Percentiles rank a stretch among this genome's conserved stretches.
phyloP scores from a whole-genome alignment of 495 filamentous ascomycete genomes.

The Neurospora sp. region DNA sequence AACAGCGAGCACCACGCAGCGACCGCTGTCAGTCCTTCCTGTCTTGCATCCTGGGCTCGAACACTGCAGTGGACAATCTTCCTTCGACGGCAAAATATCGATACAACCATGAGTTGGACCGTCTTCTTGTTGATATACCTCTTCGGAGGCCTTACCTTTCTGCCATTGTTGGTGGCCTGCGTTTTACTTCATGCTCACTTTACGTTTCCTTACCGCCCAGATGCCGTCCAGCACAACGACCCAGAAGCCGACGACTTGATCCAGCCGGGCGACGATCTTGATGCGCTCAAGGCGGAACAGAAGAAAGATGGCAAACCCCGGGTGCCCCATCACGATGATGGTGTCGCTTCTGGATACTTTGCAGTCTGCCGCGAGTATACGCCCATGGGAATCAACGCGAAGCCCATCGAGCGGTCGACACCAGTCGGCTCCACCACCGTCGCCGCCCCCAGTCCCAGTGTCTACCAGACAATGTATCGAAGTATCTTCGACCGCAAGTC shows the following conservation, averaged over 20 bases:
- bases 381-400: slow-evolving; percentile 81
- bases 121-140: slow-evolving; percentile 68
- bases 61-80: neutral
- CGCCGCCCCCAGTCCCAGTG: slow-evolving; percentile 71
- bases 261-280: slow-evolving; percentile 38
- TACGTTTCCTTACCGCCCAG: slow-evolving; percentile 47
- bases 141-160: slow-evolving; percentile 81
- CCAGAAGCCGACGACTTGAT: slow-evolving; percentile 30
- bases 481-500: slow-evolving; percentile 86
- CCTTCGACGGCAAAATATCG: neutral
- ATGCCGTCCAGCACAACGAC: slow-evolving; percentile 15
- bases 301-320: slow-evolving; percentile 36
- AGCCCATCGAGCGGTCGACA: slow-evolving; percentile 79
- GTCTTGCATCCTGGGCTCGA: neutral
- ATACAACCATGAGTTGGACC: slow-evolving; percentile 56
- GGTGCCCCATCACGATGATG: slow-evolving; percentile 49
- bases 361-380: slow-evolving; percentile 89
- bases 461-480: slow-evolving; percentile 96
- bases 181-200: slow-evolving; percentile 60
- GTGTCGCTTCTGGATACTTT: slow-evolving; percentile 89
- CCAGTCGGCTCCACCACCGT: slow-evolving; percentile 59
- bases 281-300: slow-evolving; percentile 34
- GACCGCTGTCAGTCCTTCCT: neutral
- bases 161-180: slow-evolving; percentile 61
- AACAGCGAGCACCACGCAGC: neutral